These are phyloP conservation scores for Pholiota conissans DNA, from an alignment of 768 basidiomycete species.

Conservation along the genomic window DNA sequence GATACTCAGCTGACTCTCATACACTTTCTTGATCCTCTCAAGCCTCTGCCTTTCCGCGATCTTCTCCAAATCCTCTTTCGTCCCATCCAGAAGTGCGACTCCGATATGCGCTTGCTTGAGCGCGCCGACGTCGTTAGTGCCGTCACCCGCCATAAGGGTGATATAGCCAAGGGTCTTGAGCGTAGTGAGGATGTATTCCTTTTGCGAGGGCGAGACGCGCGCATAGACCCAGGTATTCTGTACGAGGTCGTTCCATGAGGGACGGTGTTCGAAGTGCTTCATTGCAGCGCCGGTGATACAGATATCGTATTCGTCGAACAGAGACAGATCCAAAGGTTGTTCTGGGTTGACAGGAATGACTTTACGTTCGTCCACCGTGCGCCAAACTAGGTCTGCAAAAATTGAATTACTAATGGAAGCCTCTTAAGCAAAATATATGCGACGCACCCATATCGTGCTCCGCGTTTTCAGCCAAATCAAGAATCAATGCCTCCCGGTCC, in stretches of 20 bases:
- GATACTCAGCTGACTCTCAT: constrained; percentile 92
- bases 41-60: constrained; percentile 90
- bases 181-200: constrained; percentile 92
- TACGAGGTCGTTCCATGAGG: constrained; percentile 80
- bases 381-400: constrained; percentile 80
- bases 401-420: not conserved
- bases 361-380: constrained; percentile 89
- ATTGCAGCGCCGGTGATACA: constrained; percentile 95
- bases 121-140: constrained; percentile 98
- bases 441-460: constrained; percentile 62
- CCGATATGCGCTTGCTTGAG: constrained; percentile 98
- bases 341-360: constrained; percentile 83
- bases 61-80: constrained; percentile 86
- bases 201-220: constrained; percentile 93
- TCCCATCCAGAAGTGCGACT: constrained; percentile 89
- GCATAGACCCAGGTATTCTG: constrained; percentile 99
- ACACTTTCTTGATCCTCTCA: constrained; percentile 94
- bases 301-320: constrained; percentile 91
- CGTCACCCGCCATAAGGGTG: constrained; percentile 98
- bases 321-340: constrained; percentile 70
- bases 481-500: constrained; percentile 90
- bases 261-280: constrained; percentile 75
- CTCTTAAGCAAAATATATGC: not conserved
- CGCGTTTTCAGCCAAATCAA: constrained; percentile 86
- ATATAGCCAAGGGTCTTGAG: constrained; percentile 87